Base-by-base conservation (phyloP, 805 yeast species). In the Wickerhamiella australiensis region DNA sequence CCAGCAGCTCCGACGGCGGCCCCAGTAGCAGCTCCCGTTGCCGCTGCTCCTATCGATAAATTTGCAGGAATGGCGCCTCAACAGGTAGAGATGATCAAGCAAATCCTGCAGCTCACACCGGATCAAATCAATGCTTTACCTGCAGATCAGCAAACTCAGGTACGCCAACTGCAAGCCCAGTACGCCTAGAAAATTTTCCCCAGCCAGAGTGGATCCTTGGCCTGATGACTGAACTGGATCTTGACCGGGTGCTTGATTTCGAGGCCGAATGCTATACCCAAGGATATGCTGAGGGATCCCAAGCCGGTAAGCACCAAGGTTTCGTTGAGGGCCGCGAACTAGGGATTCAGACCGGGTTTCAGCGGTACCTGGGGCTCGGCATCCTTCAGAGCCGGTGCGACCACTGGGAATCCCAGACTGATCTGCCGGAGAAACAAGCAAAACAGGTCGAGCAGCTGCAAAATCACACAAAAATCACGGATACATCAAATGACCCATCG, bases 311-410 rank as follows among this genome's bases (percentile, higher is more conserved):
- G 0, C 63, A 61, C 44, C 74, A 78, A 40, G 87, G 86, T 44
- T 70, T 65, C 47, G 55, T 70, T 1, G 96, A 87, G 61, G 96
- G 96, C 1, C 82, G 80, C 59, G 86, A 85, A 59, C 80, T 78
- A 56, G 97, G 97, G 0, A 71, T 72, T 49, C 65, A 66, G 49
- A 59, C 70, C 17, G 68, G 71, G 27, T 65, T 62, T 56, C 63
- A 65, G 55, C 52, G 66, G 22, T 60, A 76, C 57, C 56, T 85
- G 1, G 60, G 84, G 0, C 61, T 87, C 1, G 96, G 96, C 0
- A 79, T 83, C 50, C 69, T 82, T 36, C 61, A 71, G 50, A 79
- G 82, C 15, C 57, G 80, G 37, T 60, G 75, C 18, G 63, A 65
- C 13, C 60, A 65, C 6, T 65, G 70, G 65, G 25, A 51, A 1